Percentiles rank a stretch among this genome's conserved stretches.
phyloP scores from a whole-genome alignment of 139 green algal species.

The Coccomyxa sp. region DNA sequence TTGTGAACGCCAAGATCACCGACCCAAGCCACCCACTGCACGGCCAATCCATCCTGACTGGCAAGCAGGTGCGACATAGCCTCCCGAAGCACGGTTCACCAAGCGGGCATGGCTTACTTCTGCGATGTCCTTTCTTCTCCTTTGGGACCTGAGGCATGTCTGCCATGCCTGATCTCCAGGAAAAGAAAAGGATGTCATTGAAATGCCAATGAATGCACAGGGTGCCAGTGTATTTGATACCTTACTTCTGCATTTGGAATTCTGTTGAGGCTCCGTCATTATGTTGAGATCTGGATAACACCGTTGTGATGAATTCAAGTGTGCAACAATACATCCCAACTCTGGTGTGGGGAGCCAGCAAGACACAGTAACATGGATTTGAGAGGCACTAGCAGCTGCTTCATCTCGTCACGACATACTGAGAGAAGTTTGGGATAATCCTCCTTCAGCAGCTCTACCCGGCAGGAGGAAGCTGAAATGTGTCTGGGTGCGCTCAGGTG shows the following conservation, averaged over 20 bases:
- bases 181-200: neutral
- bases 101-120: neutral
- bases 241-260: too few species aligned
- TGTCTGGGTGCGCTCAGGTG: neutral
- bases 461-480: too few species aligned
- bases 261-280: too few species aligned
- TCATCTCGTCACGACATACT: too few species aligned
- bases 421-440: neutral
- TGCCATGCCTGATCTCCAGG: neutral
- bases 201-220: too few species aligned
- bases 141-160: neutral
- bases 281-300: too few species aligned
- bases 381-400: neutral
- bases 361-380: too few species aligned
- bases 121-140: too few species aligned
- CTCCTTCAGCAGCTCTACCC: too few species aligned
- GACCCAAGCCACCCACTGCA: neutral
- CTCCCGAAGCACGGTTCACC: neutral
- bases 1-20: neutral
- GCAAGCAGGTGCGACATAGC: neutral
- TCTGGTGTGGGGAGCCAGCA: neutral
- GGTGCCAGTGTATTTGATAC: too few species aligned
- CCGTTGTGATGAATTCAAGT: too few species aligned
- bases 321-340: neutral
- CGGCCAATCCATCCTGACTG: neutral